Base-by-base conservation (phyloP, 371 early-diverging fungal species). In the Mortierella sp. region DNA sequence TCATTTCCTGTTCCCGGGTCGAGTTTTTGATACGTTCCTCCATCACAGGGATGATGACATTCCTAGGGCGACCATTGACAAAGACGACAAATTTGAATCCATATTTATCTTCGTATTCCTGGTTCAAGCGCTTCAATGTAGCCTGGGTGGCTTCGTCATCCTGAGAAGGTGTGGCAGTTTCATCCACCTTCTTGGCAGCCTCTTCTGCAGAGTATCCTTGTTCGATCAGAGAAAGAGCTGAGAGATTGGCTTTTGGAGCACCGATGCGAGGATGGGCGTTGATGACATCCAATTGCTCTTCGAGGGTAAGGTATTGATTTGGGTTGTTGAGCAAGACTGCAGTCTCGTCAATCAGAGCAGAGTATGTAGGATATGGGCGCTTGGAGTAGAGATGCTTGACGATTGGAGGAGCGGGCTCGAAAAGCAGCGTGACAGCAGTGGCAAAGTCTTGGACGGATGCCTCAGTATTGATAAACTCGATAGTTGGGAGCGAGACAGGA, bases 241-340 rank as follows among this genome's bases (percentile, higher is more conserved):
- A 94, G 41, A 96, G 88, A 28, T 88, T 89, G 28, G 83, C 82
- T 66, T 88, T 90, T 74, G 85, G 84, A 52, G 91, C 95, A 62
- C 97, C 97, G 69, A 97, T 94, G n/a, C 96, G 91, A 41, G 97
- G 96, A 83, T 97, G 97, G 4, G 95, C 94, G 72, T 94, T 94
- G 80, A 94, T 90, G 22, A 94, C 87, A 38, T 91, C 91, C 24
- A 94, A 72, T 76, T 89, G 90, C 69, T 94, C 94, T 55, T 87
- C 76, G 3, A 87, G 72, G 21, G 80, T 86, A 41, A 95, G 83
- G 45, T 87, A 85, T 43, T 74, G 61, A 52, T 70, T 68, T 0
- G 83, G 74, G 58, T 67, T 69, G 52, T 87, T 84, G 33, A 92
- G 68, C 41, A 85, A 61, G 38, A 55, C 84, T 77, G 65, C 83